Conservation (phyloP, 139 green algal species). For the Picochlorum costavermella region DNA sequence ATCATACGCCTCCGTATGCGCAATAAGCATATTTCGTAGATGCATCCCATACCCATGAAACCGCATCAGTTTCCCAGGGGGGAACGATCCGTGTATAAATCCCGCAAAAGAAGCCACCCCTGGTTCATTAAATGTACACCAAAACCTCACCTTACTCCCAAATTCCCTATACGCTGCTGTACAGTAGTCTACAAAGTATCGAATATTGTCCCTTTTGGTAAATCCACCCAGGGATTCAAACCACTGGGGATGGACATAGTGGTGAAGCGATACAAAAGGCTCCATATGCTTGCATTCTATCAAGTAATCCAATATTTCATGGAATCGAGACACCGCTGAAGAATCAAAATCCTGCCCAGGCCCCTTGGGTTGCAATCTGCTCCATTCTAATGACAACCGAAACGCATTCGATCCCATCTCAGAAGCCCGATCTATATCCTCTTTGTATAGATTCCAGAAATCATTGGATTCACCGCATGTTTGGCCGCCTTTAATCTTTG, state of each 20-base stretch:
- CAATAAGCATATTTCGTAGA: conserved; percentile 35
- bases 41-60: conserved; percentile 22
- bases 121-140: conserved; percentile 85
- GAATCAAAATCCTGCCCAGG: conserved; percentile 37
- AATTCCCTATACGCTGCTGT: conserved; percentile 51
- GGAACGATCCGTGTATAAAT: conserved; percentile 59
- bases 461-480: conserved; percentile 35
- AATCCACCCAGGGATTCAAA: conserved; percentile 76
- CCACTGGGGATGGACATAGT: conserved; percentile 75
- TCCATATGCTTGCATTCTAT: conserved; percentile 39
- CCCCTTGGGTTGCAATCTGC: conserved; percentile 50
- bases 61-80: conserved; percentile 47
- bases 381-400: conserved; percentile 76
- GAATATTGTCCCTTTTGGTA: conserved; percentile 60
- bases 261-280: conserved; percentile 71
- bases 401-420: conserved; percentile 59
- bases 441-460: conserved; percentile 60
- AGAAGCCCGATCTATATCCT: conserved; percentile 49
- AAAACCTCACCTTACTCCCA: conserved; percentile 46
- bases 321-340: conserved; percentile 45
- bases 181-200: conserved; percentile 60
- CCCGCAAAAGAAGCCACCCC: conserved; percentile 51
- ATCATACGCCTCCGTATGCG: conserved; percentile 49
- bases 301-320: conserved; percentile 36
- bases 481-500: conserved; percentile 5